Evolutionary conservation across 345 rosid species (phyloP).

Genomic region (Camelina hispida): DNA sequence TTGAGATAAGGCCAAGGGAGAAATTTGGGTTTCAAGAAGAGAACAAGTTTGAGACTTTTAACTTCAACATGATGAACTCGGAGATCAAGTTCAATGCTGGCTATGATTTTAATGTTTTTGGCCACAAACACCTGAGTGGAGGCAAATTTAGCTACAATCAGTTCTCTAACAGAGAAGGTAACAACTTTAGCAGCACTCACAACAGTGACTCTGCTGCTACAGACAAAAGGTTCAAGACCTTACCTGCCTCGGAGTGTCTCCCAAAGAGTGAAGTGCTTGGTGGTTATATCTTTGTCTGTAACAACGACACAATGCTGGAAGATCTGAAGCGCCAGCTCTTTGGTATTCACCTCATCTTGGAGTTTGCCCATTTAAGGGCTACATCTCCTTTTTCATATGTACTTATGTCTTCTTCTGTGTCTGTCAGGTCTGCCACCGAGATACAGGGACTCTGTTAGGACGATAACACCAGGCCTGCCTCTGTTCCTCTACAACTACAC

Average conservation of each 20-base stretch:
- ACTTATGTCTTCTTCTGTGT: neutral
- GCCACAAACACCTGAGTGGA: constrained; percentile 58
- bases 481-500: constrained; percentile 93
- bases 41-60: constrained; percentile 55
- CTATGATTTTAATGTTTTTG: constrained; percentile 66
- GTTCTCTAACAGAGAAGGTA: constrained; percentile 54
- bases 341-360: constrained; percentile 53
- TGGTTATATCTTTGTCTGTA: constrained; percentile 93
- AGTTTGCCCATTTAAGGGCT: neutral
- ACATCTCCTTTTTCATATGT: neutral
- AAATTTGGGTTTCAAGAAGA: constrained; percentile 80
- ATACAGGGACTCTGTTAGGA: constrained; percentile 93
- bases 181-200: constrained; percentile 47
- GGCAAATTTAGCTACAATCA: constrained; percentile 65
- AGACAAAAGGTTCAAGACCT: constrained; percentile 60
- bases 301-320: constrained; percentile 97
- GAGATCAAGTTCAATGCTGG: constrained; percentile 62
- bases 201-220: constrained; percentile 48
- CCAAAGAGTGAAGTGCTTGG: constrained; percentile 94
- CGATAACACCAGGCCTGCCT: constrained; percentile 90
- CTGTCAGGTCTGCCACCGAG: constrained; percentile 85
- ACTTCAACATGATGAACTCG: constrained; percentile 75
- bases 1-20: constrained; percentile 64
- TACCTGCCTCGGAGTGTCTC: constrained; percentile 90
- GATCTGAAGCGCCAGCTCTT: constrained; percentile 88